A percentile compares a stretch with the other conserved stretches of the same genome.
These are phyloP conservation scores for Quercus gilva DNA, from an alignment of 306 rosid genomes.

Conservation along the genomic window DNA sequence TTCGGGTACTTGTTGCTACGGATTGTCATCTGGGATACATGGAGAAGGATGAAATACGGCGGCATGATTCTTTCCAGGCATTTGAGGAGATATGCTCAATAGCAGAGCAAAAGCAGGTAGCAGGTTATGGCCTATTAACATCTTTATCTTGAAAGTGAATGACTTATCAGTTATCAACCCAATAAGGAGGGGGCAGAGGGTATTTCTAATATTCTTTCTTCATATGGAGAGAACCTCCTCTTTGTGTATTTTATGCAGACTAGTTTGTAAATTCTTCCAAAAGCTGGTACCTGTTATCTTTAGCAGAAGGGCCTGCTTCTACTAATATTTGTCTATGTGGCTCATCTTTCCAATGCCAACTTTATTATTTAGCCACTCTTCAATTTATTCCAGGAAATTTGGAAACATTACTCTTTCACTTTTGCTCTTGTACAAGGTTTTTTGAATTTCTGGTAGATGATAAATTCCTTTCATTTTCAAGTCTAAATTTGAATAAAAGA, in stretches of 20 bases:
- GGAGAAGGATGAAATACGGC: slow-evolving; percentile 96
- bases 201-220: background rate
- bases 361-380: background rate
- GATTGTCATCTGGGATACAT: slow-evolving; percentile 95
- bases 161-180: background rate
- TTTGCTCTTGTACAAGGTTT: background rate
- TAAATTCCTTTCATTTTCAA: background rate
- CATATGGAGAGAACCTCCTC: background rate
- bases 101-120: slow-evolving; percentile 61
- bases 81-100: slow-evolving; percentile 92
- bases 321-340: background rate
- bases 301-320: background rate
- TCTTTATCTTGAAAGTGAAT: background rate
- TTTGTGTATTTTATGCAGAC: background rate
- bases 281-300: background rate
- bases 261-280: background rate
- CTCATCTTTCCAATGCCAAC: background rate
- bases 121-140: background rate
- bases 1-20: slow-evolving; percentile 86
- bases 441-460: background rate
- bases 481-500: background rate
- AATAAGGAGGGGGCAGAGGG: background rate
- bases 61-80: slow-evolving; percentile 89
- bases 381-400: background rate
- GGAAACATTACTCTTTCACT: background rate